Conservation (phyloP, 495 filamentous ascomycete genomes). For the Trichoderma virens region DNA sequence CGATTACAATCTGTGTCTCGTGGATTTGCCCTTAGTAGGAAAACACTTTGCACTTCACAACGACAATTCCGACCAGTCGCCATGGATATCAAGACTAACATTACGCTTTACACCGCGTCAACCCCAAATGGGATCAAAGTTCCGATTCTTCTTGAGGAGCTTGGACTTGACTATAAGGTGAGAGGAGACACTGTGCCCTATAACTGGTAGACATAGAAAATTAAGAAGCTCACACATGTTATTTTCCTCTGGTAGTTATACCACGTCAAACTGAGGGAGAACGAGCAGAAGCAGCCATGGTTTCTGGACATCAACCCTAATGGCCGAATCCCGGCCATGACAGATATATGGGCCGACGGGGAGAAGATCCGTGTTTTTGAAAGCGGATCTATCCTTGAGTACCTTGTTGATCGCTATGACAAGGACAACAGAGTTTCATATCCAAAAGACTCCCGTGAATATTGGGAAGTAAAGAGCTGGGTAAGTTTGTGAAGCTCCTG, state of each 20-base stretch:
- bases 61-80: background rate
- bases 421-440: conserved; percentile 76
- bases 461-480: conserved; percentile 76
- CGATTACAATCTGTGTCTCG: background rate
- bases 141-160: conserved; percentile 83
- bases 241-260: conserved; percentile 16
- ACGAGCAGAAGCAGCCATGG: conserved; percentile 70
- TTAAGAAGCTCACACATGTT: background rate
- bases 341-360: conserved; percentile 67
- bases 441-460: conserved; percentile 63
- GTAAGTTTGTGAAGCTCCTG: conserved; percentile 23
- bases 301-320: conserved; percentile 92
- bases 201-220: background rate
- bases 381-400: conserved; percentile 78
- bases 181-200: conserved; percentile 10
- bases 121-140: conserved; percentile 76
- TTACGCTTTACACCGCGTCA: conserved; percentile 46
- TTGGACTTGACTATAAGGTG: conserved; percentile 61
- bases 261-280: conserved; percentile 62
- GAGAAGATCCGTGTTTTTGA: conserved; percentile 72
- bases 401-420: conserved; percentile 75
- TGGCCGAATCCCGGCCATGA: conserved; percentile 84
- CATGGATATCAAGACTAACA: conserved; percentile 17
- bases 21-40: background rate
- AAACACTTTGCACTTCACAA: background rate